A percentile compares a stretch with the other conserved stretches of the same genome.
Evolutionary conservation across 805 yeast genomes (phyloP).

Genomic region (Yarrowia porcina): DNA sequence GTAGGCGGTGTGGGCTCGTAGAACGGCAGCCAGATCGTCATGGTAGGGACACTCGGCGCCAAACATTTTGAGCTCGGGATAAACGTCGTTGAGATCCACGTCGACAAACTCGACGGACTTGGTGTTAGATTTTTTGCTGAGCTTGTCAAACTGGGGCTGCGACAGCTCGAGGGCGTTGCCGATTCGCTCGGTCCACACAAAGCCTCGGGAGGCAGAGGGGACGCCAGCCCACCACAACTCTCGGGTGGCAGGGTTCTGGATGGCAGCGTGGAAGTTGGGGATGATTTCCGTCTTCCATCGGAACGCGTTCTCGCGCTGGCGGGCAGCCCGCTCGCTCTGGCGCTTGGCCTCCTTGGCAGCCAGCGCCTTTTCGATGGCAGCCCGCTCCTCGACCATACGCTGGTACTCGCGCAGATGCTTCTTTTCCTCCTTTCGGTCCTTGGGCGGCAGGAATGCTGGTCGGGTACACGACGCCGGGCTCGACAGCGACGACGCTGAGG

Average conservation of each 20-base stretch:
- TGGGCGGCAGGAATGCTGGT: conserved; percentile 63
- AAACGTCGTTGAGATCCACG: conserved; percentile 45
- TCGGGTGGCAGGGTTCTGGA: conserved; percentile 44
- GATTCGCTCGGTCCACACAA: conserved; percentile 52
- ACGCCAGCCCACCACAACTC: conserved; percentile 63
- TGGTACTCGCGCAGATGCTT: conserved; percentile 23
- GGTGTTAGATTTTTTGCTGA: conserved; percentile 38
- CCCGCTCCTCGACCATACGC: conserved; percentile 38
- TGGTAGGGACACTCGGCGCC: conserved; percentile 39
- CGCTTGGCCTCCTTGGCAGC: conserved; percentile 26
- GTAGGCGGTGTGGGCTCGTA: conserved; percentile 38
- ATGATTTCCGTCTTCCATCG: conserved; percentile 45
- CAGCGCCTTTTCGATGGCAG: conserved; percentile 41
- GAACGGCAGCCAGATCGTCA: conserved; percentile 38
- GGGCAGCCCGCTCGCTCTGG: conserved; percentile 30
- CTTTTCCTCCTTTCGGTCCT: conserved; percentile 36
- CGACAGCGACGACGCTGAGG: neutral
- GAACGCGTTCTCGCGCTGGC: conserved; percentile 33
- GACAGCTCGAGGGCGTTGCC: conserved; percentile 50
- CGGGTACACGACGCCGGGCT: conserved; percentile 48
- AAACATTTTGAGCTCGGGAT: conserved; percentile 42
- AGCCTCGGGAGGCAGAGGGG: conserved; percentile 45
- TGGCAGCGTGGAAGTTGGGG: conserved; percentile 39
- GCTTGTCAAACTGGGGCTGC: conserved; percentile 43
- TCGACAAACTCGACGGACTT: conserved; percentile 27